Base-by-base conservation (phyloP, 768 basidiomycete species). In the Auriscalpium microsporum region DNA sequence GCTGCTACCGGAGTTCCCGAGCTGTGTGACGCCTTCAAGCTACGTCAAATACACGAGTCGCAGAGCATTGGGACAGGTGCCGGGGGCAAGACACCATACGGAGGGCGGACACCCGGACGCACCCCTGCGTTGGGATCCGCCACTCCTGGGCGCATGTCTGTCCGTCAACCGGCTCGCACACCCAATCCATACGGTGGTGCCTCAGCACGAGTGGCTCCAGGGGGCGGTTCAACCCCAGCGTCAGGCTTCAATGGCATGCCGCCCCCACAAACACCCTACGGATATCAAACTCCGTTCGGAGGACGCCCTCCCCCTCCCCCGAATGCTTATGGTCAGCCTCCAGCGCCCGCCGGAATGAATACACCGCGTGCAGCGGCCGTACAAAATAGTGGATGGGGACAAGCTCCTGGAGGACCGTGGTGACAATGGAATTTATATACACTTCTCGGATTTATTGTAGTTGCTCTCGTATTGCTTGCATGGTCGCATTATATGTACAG, bases 1-100 rank as follows among this genome's bases (percentile, higher is more conserved):
- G 82, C 91, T 47, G 90, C 92, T 23, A 84, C 90, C 8, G 93
- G 91, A 38, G 91, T 98, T 23, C 85, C 90, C 4, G 93, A 96
- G 68, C 73, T 98, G 5, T 96, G 95, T 60, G 94, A 97, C 68
- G 94, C 94, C 17, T 98, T 98, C 82, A 97, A 97, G 82, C 53
- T 44, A 58, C 87, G 87, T 62, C 87, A 90, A 72, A 73, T 88
- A 45, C 84, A 90, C 62, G 85, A 89, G 68, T 86, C 87, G n/a
- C 75, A 76, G 76, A 87, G 76, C 76, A 74, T 73, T 56, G 80
- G 66, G 67, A 77, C 58, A 66, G 72, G 64, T 61, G 71, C 70
- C 5, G 84, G 86, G 46, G 86, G 85, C 9, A 90, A 86, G 66
- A 94, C 92, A 0, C 90, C 92, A 0, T 91, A 84, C 59, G 83